A percentile compares a stretch with the other conserved stretches of the same genome.
phyloP scores from a whole-genome alignment of 2,329 filamentous ascomycete genomes.

The Pseudonectria foliicola region DNA sequence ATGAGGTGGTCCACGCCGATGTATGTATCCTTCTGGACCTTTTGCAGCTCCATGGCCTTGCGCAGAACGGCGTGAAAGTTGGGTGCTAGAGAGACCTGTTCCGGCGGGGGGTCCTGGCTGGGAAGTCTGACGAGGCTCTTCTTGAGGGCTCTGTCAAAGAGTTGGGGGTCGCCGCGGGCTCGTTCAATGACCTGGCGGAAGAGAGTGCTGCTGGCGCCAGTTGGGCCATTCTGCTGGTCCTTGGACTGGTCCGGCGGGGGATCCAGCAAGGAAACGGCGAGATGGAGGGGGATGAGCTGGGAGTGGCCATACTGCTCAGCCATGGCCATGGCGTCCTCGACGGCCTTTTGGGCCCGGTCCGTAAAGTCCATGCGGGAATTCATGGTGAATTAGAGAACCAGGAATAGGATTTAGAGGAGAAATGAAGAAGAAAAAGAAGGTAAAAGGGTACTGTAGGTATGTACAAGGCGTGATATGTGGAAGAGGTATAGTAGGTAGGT shows the following conservation, averaged over 20 bases:
- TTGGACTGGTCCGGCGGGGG: conserved; percentile 69
- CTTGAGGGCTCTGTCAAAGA: conserved; percentile 83
- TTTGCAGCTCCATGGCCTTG: conserved; percentile 81
- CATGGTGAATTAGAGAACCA: conserved; percentile 51
- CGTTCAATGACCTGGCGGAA: conserved; percentile 93
- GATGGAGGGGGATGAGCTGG: conserved; percentile 82
- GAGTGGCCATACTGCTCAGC: conserved; percentile 87
- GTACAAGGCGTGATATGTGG: neutral
- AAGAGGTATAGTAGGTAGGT: too few relatives aligned
- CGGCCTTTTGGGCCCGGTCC: conserved; percentile 81
- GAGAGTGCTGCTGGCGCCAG: conserved; percentile 60
- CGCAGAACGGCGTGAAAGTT: conserved; percentile 76
- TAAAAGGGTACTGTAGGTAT: too few relatives aligned
- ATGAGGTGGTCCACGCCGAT: conserved; percentile 95
- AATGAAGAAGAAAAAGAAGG: neutral
- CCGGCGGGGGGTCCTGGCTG: conserved; percentile 90
- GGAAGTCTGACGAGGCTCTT: conserved; percentile 85
- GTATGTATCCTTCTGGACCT: conserved; percentile 94
- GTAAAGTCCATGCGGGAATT: conserved; percentile 83
- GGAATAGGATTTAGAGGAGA: too few relatives aligned
- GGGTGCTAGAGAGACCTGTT: conserved; percentile 76
- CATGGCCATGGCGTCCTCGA: conserved; percentile 80
- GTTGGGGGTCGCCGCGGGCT: conserved; percentile 85
- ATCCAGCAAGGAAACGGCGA: conserved; percentile 76
- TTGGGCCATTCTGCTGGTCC: conserved; percentile 71